A percentile compares a stretch with the other conserved stretches of the same genome.
Conservation (phyloP, 139 green algal genomes). For the Micractinium sp. region DNA sequence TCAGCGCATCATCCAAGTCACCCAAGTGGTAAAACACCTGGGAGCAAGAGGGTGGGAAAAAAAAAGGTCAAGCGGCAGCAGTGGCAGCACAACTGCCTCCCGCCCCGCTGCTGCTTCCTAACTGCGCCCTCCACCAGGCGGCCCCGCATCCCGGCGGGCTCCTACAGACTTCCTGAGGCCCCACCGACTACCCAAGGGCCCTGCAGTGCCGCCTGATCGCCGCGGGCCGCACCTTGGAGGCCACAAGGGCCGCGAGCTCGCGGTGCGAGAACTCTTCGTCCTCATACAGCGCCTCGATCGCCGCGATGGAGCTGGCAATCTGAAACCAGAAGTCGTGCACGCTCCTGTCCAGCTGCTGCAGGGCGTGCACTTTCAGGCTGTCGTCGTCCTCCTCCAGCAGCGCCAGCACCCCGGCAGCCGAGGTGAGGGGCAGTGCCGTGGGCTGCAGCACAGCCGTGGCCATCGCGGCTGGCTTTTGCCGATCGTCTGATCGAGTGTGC, state of each 20-base stretch:
- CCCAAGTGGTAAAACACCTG: slow-evolving; percentile 99
- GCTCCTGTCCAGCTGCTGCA: slow-evolving; percentile 76
- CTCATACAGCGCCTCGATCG: slow-evolving; percentile 94
- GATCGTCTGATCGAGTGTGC: too few relatives aligned
- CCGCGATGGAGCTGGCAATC: slow-evolving; percentile 84
- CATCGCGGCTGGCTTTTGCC: not conserved
- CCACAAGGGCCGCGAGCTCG: slow-evolving; percentile 94
- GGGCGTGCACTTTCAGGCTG: slow-evolving; percentile 78
- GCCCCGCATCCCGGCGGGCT: not conserved
- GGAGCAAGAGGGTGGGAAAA: too few relatives aligned
- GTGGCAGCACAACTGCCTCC: not conserved
- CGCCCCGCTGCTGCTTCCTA: not conserved
- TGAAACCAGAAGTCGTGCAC: slow-evolving; percentile 92
- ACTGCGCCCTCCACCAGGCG: not conserved
- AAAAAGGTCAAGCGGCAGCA: not conserved
- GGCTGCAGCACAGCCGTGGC: slow-evolving; percentile 23
- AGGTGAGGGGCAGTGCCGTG: slow-evolving; percentile 20
- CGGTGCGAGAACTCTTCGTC: slow-evolving; percentile 93
- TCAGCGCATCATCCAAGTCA: slow-evolving; percentile 95
- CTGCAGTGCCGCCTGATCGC: too few relatives aligned
- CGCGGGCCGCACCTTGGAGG: slow-evolving; percentile 89
- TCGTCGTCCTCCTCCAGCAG: slow-evolving; percentile 91
- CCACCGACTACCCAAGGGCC: too few relatives aligned
- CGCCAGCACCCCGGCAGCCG: slow-evolving; percentile 82
- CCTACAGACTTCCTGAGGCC: too few relatives aligned